Evolutionary conservation across 78 protist species (phyloP).

Genomic region (Isochrysis galbana): DNA sequence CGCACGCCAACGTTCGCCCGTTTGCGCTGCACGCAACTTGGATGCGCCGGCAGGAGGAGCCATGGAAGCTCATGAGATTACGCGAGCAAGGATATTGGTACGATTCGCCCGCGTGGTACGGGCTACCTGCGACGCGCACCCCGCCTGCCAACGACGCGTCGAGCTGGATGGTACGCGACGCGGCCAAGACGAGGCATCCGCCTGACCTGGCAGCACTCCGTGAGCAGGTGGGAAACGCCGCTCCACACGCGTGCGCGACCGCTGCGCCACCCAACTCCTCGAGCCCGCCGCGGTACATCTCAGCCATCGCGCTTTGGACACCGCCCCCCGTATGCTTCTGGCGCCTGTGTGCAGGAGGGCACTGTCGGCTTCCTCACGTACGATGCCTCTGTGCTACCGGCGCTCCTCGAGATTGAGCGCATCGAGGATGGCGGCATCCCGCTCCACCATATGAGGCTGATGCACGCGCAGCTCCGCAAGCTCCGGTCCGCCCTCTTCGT

Average conservation of each 20-base stretch:
- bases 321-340: background rate
- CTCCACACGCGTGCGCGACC: too few species aligned
- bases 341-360: background rate
- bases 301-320: too few species aligned
- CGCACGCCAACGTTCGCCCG: background rate
- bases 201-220: background rate
- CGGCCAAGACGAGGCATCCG: too few species aligned
- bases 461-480: background rate
- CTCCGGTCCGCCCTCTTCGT: conserved; percentile 12
- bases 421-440: background rate
- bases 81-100: background rate
- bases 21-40: background rate
- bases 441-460: conserved; percentile 9
- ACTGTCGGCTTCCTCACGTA: background rate
- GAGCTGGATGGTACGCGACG: background rate
- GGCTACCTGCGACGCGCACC: background rate
- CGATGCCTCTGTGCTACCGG: background rate
- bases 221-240: too few species aligned
- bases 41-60: background rate
- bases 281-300: too few species aligned
- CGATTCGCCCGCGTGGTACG: background rate
- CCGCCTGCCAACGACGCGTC: background rate
- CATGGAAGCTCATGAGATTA: background rate
- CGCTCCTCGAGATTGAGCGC: background rate
- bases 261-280: too few species aligned